Base-by-base conservation (phyloP, 495 filamentous ascomycete genomes). In the Hypoxylon fragiforme region DNA sequence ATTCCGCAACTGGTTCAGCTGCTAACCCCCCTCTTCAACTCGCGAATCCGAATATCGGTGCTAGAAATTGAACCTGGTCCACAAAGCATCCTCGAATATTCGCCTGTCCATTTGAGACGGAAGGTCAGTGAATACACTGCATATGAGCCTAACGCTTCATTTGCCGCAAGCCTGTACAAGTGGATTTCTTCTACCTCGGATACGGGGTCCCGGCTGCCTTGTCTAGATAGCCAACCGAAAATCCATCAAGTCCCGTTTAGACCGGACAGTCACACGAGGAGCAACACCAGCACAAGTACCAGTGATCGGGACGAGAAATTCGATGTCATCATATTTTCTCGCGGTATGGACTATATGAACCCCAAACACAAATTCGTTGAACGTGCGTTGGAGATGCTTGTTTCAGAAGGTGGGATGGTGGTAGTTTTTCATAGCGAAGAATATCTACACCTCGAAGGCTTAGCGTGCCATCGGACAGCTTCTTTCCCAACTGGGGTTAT, bases 341-440 rank as follows among this genome's bases (percentile, higher is more conserved):
- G 85, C 68, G 82, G 82, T 70, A 79, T 85, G 77, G 83, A 87
- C 57, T 78, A 80, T 65, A 78, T 85, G 78, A 73, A 77, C 7
- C 73, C 73, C 24, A 78, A 80, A 63, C 58, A 45, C 36, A 69
- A 19, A 46, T 74, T 75, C 59, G 76, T 85, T 56, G 62, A 78
- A 64, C 59, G 46, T 24, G 75, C 79, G 35, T 70, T 85, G 38
- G 56, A 71, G 43, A 72, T 83, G 76, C 77, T 85, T 48, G 66
- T 66, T 63, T 73, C 76, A 57, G 57, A 70, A 67, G 70, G 63
- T 35, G 77, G 73, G 53, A 67, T 82, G 50, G 75, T 83, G 22
- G 72, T 74, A 28, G 72, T 84, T 60, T 81, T 85, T 59, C 81
- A 85, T 74, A 78, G 76, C 38, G 70, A 78, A 19, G 70, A 61